Percentiles rank a stretch among this genome's conserved stretches.
phyloP scores from a whole-genome alignment of 1,139 yeast species.

The Taphrina wiesneri region DNA sequence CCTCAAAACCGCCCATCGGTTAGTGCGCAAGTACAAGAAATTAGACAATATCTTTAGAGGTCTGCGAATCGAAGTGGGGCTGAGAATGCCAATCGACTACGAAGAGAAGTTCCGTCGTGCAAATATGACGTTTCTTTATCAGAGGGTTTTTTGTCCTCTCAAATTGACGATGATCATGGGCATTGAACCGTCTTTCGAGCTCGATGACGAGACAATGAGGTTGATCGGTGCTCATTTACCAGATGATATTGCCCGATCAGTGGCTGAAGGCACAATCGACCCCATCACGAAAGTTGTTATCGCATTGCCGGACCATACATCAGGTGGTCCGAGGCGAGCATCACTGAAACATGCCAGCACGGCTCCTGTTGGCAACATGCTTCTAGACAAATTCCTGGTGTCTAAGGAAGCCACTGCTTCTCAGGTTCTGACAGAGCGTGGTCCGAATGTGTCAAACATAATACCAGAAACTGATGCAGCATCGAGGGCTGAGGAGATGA shows the following conservation, averaged over 20 bases:
- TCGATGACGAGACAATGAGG: conserved; percentile 51
- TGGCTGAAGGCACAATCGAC: conserved; percentile 24
- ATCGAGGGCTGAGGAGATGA: background rate
- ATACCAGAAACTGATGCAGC: background rate
- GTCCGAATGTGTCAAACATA: background rate
- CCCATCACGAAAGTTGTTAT: conserved; percentile 24
- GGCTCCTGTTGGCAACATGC: conserved; percentile 13
- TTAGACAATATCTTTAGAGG: conserved; percentile 60
- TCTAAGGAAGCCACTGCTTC: background rate
- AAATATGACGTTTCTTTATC: conserved; percentile 76
- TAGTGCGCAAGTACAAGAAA: conserved; percentile 56
- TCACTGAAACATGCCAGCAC: background rate
- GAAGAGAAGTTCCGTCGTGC: conserved; percentile 66
- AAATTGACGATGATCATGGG: conserved; percentile 56
- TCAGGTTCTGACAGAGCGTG: background rate
- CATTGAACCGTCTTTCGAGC: conserved; percentile 54
- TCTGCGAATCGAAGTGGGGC: conserved; percentile 64
- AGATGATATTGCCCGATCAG: conserved; percentile 18
- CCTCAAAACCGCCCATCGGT: conserved; percentile 67
- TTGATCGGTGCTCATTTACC: conserved; percentile 58
- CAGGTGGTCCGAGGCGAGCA: background rate
- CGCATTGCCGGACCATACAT: background rate
- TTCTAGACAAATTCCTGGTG: conserved; percentile 8
- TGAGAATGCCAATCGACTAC: conserved; percentile 59
- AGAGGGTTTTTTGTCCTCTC: conserved; percentile 77